These are phyloP conservation scores for Syzygium malaccense DNA, from an alignment of 441 rosid species.

Conservation along the genomic window DNA sequence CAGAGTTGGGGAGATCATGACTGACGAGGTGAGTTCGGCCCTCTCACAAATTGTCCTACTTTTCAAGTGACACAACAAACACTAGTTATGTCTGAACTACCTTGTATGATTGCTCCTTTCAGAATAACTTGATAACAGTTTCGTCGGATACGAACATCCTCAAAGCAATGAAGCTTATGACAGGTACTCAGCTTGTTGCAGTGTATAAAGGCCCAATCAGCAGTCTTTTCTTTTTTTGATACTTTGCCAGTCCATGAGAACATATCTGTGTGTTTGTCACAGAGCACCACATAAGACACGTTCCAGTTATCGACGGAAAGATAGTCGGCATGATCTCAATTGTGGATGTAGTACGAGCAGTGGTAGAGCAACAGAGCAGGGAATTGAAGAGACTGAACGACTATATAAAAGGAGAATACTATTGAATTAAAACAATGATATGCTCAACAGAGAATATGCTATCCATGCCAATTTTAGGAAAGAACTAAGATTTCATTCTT, in stretches of 20 bases:
- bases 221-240: not conserved
- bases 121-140: slow-evolving; percentile 67
- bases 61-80: not conserved
- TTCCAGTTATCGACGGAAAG: slow-evolving; percentile 77
- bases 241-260: not conserved
- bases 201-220: not conserved
- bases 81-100: not conserved
- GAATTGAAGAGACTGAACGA: slow-evolving; percentile 66
- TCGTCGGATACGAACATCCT: slow-evolving; percentile 63
- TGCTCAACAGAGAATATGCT: not conserved
- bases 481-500: not conserved
- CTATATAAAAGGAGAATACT: slow-evolving; percentile 69
- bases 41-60: not conserved
- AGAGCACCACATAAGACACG: slow-evolving; percentile 70
- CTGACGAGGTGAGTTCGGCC: slow-evolving; percentile 46
- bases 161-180: slow-evolving; percentile 88
- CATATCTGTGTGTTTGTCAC: not conserved
- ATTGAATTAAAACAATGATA: slow-evolving; percentile 9
- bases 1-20: slow-evolving; percentile 81
- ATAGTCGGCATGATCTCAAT: slow-evolving; percentile 79
- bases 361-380: slow-evolving; percentile 69
- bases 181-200: slow-evolving; percentile 33
- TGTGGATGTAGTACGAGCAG: slow-evolving; percentile 68
- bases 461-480: not conserved
- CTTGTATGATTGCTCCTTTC: not conserved